Percentiles rank a stretch among this genome's conserved stretches.
These are phyloP conservation scores for Asparagopsis taxiformis DNA, from an alignment of 31 red algal genomes.

Conservation along the genomic window DNA sequence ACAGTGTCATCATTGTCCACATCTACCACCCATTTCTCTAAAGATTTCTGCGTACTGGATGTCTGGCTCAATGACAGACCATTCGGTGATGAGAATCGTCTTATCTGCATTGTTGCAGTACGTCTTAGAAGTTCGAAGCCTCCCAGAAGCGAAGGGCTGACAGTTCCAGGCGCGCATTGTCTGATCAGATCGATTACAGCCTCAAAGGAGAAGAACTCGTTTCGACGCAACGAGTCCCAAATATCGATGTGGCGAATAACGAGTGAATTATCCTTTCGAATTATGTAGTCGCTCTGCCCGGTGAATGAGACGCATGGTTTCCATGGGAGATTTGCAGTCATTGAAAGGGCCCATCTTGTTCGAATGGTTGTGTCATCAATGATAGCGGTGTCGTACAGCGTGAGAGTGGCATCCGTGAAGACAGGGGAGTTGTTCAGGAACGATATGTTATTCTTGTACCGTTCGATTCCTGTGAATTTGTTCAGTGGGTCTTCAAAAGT, in stretches of 20 bases:
- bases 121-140: constrained; percentile 25
- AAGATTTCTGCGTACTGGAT: too few species aligned
- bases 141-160: not conserved
- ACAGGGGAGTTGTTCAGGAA: constrained; percentile 67
- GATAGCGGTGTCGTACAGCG: constrained; percentile 55
- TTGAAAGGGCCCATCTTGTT: constrained; percentile 78
- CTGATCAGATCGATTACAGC: constrained; percentile 46
- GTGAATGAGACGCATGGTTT: constrained; percentile 75
- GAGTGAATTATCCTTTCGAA: constrained; percentile 18
- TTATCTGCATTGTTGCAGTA: constrained; percentile 11
- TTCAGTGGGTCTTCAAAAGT: constrained; percentile 84
- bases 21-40: too few species aligned
- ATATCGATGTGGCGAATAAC: constrained; percentile 59
- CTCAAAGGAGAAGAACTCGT: constrained; percentile 31
- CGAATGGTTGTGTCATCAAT: constrained; percentile 28
- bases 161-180: constrained; percentile 17
- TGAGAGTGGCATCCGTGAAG: constrained; percentile 52
- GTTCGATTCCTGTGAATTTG: constrained; percentile 50
- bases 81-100: constrained; percentile 11
- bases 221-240: constrained; percentile 72
- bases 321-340: constrained; percentile 69
- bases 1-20: too few species aligned
- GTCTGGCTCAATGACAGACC: too few species aligned
- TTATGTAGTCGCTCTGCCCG: constrained; percentile 66
- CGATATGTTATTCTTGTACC: constrained; percentile 63